Conservation (phyloP, 2,329 filamentous ascomycete species). For the Aureobasidium leucospermi region DNA sequence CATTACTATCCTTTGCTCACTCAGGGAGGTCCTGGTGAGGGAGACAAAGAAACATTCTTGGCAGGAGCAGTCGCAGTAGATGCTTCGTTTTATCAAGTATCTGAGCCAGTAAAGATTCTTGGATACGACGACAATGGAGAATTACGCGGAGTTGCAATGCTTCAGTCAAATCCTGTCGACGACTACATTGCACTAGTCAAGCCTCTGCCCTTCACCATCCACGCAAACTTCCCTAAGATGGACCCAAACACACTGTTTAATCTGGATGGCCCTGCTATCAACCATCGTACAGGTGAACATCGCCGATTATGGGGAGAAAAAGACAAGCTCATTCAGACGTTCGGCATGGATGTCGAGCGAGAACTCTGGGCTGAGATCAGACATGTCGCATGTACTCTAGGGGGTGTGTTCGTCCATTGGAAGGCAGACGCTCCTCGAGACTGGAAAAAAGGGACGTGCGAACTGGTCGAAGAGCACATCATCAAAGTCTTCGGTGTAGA, state of each 20-base stretch:
- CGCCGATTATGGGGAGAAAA: constrained; percentile 21
- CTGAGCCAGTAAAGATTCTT: constrained; percentile 16
- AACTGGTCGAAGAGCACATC: constrained; percentile 12
- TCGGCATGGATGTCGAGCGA: constrained; percentile 23
- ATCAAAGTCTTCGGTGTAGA: constrained; percentile 5
- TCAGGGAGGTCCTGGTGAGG: constrained; percentile 42
- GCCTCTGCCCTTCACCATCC: constrained; percentile 20
- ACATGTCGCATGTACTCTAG: constrained; percentile 19
- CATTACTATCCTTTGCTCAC: constrained; percentile 41
- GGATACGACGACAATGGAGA: constrained; percentile 14
- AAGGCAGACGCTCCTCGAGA: constrained; percentile 2
- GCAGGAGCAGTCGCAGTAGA: constrained; percentile 36
- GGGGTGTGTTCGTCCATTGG: constrained; percentile 19
- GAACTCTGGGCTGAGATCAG: constrained; percentile 21
- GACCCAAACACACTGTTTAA: constrained; percentile 25
- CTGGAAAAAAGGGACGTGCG: constrained; percentile 9
- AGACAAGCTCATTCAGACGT: constrained; percentile 18
- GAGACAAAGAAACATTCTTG: constrained; percentile 46
- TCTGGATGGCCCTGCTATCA: constrained; percentile 18
- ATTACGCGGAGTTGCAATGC: constrained; percentile 16
- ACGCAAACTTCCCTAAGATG: constrained; percentile 26
- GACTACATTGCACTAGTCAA: constrained; percentile 11
- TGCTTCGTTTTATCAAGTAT: constrained; percentile 36
- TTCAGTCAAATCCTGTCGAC: constrained; percentile 18
- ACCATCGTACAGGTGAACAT: constrained; percentile 16